Base-by-base conservation (phyloP, 1,284 basidiomycete species). In the Apiotrichum siamense region DNA sequence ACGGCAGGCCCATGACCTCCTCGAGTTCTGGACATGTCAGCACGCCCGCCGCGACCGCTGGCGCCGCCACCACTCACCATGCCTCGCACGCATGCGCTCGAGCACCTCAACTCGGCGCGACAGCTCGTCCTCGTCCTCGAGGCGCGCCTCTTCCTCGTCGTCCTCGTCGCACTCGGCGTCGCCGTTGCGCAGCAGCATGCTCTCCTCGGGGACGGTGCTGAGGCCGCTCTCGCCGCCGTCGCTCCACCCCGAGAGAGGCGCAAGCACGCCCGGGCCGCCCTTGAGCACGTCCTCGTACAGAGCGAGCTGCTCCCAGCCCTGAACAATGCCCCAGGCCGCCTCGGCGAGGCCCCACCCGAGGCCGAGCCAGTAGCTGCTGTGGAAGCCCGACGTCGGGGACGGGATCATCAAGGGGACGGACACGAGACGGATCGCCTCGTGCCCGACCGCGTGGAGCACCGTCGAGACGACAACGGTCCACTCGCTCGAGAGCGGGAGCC, bases 321-420 rank as follows among this genome's bases (percentile, higher is more conserved):
- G 66, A 2, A 70, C 61, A 20, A 72, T 70, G 3, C 73, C 71
- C 69, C 70, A 74, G 2, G 64, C 54, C 0, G 62, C 62, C 58
- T 74, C 71, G 5, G 73, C 71, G 1, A 62, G 49, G 27, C 71
- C 71, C 70, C 70, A 74, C 0, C 73, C 73, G n/a, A 74, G 54
- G 3, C 69, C 73, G 36, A 74, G 67, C 49, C 68, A 70, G 52
- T 67, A 74, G 10, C 63, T 64, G 20, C 70, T 72, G 50, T 74
- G 71, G 44, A 74, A 73, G 29, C 70, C 70, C 1, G 67, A 67
- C 1, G 66, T 65, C 1, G 70, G 64, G 0, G 63, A 65, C 0
- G 69, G 65, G n/a, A 58, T 52, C 35, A 64, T 62, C 24, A 73
- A 52, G 1, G 69, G 64, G 6, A 73, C 47, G 2, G 68, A 65